Evolutionary conservation across 768 basidiomycete genomes (phyloP), one percentile per base, ranked within the genome.

Genomic region (Suillus occidentalis): DNA sequence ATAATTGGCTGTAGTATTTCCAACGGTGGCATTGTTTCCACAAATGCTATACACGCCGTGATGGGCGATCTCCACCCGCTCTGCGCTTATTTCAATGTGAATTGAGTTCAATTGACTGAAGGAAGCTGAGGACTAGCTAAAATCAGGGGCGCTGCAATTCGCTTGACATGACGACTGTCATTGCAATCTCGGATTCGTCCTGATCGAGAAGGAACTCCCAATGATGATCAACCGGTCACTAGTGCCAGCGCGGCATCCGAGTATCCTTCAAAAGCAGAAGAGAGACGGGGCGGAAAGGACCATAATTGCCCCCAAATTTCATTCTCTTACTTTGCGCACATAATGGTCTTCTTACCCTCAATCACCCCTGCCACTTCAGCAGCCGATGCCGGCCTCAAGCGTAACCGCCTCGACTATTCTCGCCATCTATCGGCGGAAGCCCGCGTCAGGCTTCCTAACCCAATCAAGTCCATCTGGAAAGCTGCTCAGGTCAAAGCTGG

Each of bases 401-500:
- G 68, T 60, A 72, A 72, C 37, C 74, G 68, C 60, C 71, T 72
- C 20, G 75, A 76, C 56, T 63, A 77, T 3, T 70, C 71, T 10
- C 77, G 77, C 25, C 77, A 78, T 61, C 64, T 78, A 57, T 78
- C 77, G 2, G 64, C 68, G n/a, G 77, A 78, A 62, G 73, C 79
- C 28, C 70, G 71, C 36, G 70, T 72, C 1, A 68, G 78, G 42
- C 74, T 74, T 5, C 76, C 77, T 2, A 78, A 78, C 53, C 75
- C 77, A 9, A 78, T 78, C 66, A 78, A 78, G 63, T 53, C 78
- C 31, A 78, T 78, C 16, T 78, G 78, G 76, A 77, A 76, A 59
- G 73, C 62, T 16, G 73, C 78, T n/a, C 72, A 75, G 57, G 75
- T 75, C 43, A 77, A 72, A 60, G 66, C 75, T 9, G 75, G 75